Percentiles rank a stretch among this genome's conserved stretches.
These are phyloP conservation scores for Phytopythium litorale DNA, from an alignment of 352 stramenopile genomes.

Conservation along the genomic window DNA sequence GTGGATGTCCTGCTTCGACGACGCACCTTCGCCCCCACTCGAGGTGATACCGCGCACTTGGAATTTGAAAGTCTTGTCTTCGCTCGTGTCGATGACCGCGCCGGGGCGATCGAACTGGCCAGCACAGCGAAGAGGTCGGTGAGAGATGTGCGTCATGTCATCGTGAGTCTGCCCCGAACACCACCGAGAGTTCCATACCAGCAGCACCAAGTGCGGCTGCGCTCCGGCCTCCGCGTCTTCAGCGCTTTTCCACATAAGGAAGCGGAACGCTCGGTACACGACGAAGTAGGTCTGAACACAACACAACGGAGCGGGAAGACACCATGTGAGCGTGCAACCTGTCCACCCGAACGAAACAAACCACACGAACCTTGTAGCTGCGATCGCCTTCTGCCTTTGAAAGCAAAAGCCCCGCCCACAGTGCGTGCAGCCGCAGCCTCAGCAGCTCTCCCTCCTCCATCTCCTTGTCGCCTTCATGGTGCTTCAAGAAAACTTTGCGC, in stretches of 20 bases:
- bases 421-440: slow-evolving; percentile 60
- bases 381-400: slow-evolving; percentile 67
- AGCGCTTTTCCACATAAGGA: slow-evolving; percentile 74
- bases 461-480: slow-evolving; percentile 41
- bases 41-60: slow-evolving; percentile 50
- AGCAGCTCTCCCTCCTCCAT: slow-evolving; percentile 38
- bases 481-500: slow-evolving; percentile 54
- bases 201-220: slow-evolving; percentile 47
- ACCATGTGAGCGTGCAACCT: slow-evolving; percentile 4
- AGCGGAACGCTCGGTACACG: slow-evolving; percentile 67
- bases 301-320: slow-evolving; percentile 8
- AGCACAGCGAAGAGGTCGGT: background rate
- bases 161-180: background rate
- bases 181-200: slow-evolving; percentile 31
- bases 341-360: background rate
- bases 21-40: slow-evolving; percentile 47
- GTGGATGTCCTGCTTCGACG: background rate
- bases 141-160: background rate
- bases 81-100: slow-evolving; percentile 55
- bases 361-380: slow-evolving; percentile 49
- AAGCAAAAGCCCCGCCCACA: slow-evolving; percentile 58
- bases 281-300: slow-evolving; percentile 46
- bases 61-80: slow-evolving; percentile 63
- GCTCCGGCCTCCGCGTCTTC: slow-evolving; percentile 66
- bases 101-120: slow-evolving; percentile 67